Evolutionary conservation across 441 rosid genomes (phyloP).

Genomic region (Manihot esculenta): DNA sequence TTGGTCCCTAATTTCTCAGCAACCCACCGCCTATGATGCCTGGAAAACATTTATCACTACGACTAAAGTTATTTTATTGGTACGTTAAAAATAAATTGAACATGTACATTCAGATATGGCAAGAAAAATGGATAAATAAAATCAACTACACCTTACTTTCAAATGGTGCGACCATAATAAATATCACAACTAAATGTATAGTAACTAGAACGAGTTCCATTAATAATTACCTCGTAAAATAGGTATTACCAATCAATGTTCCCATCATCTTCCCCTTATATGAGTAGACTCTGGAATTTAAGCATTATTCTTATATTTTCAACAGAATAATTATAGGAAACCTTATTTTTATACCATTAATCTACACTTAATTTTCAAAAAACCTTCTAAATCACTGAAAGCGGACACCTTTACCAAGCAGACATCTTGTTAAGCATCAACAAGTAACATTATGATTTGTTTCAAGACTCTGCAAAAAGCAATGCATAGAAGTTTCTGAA

Average conservation of each 20-base stretch:
- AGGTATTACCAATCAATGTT: neutral
- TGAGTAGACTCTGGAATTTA: neutral
- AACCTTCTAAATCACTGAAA: neutral
- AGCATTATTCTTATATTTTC: neutral
- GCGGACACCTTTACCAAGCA: neutral
- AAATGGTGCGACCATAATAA: neutral
- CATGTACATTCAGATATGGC: conserved; percentile 5
- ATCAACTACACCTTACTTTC: neutral
- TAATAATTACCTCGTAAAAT: neutral
- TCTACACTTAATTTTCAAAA: neutral
- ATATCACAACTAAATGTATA: neutral
- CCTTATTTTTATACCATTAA: neutral
- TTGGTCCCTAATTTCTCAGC: conserved; percentile 79
- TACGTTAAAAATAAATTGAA: neutral
- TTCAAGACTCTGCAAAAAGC: neutral
- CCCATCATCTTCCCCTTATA: neutral
- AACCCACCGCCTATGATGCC: conserved; percentile 99
- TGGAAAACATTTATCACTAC: conserved; percentile 26
- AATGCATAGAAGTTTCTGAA: neutral
- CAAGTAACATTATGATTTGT: neutral
- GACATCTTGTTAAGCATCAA: neutral
- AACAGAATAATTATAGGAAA: neutral
- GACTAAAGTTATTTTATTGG: conserved; percentile 4
- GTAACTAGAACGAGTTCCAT: neutral
- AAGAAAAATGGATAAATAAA: conserved; percentile 9